Conservation (phyloP, 139 green algal genomes). For the Ulvella scutata region DNA sequence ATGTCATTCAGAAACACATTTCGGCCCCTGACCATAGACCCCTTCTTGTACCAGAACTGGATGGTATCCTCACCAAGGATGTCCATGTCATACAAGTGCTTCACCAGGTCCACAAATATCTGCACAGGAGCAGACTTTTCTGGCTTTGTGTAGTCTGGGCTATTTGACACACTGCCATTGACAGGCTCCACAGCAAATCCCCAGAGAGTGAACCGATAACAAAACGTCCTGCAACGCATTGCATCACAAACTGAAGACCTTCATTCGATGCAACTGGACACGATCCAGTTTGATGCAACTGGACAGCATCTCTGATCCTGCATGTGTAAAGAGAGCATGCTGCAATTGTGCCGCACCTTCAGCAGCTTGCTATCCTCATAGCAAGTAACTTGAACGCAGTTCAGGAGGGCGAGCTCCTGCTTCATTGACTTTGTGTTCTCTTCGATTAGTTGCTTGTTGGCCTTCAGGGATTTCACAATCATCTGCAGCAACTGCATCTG, state of each 20-base stretch:
- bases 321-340: no score
- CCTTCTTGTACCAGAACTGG: slow-evolving; percentile 64
- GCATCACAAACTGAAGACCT: no score
- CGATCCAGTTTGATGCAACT: no score
- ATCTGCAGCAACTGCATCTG: slow-evolving; percentile 67
- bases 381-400: slow-evolving; percentile 72
- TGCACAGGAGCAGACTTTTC: slow-evolving; percentile 6
- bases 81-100: slow-evolving; percentile 24
- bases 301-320: no score
- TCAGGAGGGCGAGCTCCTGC: slow-evolving; percentile 69
- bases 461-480: slow-evolving; percentile 44
- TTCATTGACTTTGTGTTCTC: slow-evolving; percentile 46
- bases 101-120: slow-evolving; percentile 25
- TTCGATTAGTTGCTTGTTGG: slow-evolving; percentile 52
- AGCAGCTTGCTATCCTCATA: slow-evolving; percentile 90
- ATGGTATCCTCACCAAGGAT: slow-evolving; percentile 29
- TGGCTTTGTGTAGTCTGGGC: no score
- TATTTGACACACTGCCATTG: no score
- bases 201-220: no score
- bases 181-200: no score
- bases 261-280: no score
- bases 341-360: slow-evolving; percentile 59
- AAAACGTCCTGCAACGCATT: no score
- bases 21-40: slow-evolving; percentile 62
- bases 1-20: slow-evolving; percentile 88